A percentile compares a stretch with the other conserved stretches of the same genome.
phyloP scores from a whole-genome alignment of 805 yeast genomes.

The Yueomyces sp. region DNA sequence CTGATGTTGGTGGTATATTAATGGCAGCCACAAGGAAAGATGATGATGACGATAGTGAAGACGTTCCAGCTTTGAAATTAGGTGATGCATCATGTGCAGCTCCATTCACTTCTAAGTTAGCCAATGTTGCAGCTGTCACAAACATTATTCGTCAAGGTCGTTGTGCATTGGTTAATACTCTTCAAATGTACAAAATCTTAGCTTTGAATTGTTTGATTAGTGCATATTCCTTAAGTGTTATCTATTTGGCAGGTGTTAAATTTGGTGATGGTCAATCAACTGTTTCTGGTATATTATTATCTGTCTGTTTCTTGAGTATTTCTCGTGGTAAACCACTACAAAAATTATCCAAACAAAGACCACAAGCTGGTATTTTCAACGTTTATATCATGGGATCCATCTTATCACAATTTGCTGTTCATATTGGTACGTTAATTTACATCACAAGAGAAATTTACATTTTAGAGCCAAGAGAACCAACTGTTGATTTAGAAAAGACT shows the following conservation, averaged over 20 bases:
- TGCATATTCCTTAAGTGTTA: slow-evolving; percentile 88
- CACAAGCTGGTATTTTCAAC: slow-evolving; percentile 95
- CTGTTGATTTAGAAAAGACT: slow-evolving; percentile 76
- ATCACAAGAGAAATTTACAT: slow-evolving; percentile 73
- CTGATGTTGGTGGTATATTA: slow-evolving; percentile 32
- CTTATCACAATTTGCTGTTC: slow-evolving; percentile 91
- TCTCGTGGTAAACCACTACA: slow-evolving; percentile 88
- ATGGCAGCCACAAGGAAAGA: slow-evolving; percentile 14
- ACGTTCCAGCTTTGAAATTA: slow-evolving; percentile 83
- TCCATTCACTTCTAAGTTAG: slow-evolving; percentile 89
- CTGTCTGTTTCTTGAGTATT: slow-evolving; percentile 89
- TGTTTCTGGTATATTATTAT: slow-evolving; percentile 79
- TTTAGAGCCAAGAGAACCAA: slow-evolving; percentile 86
- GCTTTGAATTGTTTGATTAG: slow-evolving; percentile 94
- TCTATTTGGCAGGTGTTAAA: slow-evolving; percentile 93
- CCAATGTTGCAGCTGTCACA: slow-evolving; percentile 85
- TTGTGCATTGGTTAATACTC: slow-evolving; percentile 91
- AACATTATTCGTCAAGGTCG: slow-evolving; percentile 95
- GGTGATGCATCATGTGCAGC: slow-evolving; percentile 99
- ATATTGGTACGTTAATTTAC: slow-evolving; percentile 68
- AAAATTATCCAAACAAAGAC: slow-evolving; percentile 83
- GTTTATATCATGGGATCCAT: slow-evolving; percentile 95
- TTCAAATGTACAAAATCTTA: slow-evolving; percentile 96
- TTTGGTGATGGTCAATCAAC: slow-evolving; percentile 98
- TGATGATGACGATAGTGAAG: slow-evolving; percentile 37